Base-by-base conservation (phyloP, 306 rosid genomes). In the Malus orientalis region DNA sequence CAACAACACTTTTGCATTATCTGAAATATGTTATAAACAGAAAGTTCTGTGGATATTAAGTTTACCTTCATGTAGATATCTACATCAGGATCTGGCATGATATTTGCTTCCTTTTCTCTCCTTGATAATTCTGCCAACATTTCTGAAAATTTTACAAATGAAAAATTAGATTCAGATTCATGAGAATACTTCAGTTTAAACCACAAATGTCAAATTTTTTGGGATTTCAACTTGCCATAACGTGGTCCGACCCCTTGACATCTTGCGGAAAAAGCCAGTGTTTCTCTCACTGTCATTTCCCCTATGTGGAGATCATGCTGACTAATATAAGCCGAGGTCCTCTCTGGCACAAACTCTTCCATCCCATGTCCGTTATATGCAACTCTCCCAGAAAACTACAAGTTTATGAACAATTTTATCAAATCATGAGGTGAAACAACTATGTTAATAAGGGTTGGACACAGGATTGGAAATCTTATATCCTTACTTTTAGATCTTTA, bases 241-340 rank as follows among this genome's bases (percentile, higher is more conserved):
- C 86, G 87, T 14, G 79, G 29, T 40, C 93, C 92, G 45, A 92
- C 90, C 61, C 97, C 97, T 88, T 92, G 97, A 62, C 91, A 88
- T 82, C 90, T 89, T 69, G 97, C 97, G 5, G 97, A 91, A 87
- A 91, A 91, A 42, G 86, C 88, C 83, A 92, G 74, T 49, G 97
- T 92, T 87, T 92, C 96, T 82, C 97, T 82, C 1, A 92, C 97
- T 3, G 97, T 92, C 90, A 92, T 76, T 72, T 88, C 91, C 72
- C 90, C 91, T 30, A 87, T 55, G 58, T 89, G 97, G 78, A 89
- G 85, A 86, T 92, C 97, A 82, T 88, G 45, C 81, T 92, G 97
- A 78, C 89, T 84, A 22, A 89, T 88, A 76, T 92, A 92, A 4
- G 97, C 96, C 29, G 95, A 83, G 47, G 97, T 89, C 81, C 91